These are phyloP conservation scores for Picea glauca DNA, from an alignment of 75 land plant species.

Conservation along the genomic window DNA sequence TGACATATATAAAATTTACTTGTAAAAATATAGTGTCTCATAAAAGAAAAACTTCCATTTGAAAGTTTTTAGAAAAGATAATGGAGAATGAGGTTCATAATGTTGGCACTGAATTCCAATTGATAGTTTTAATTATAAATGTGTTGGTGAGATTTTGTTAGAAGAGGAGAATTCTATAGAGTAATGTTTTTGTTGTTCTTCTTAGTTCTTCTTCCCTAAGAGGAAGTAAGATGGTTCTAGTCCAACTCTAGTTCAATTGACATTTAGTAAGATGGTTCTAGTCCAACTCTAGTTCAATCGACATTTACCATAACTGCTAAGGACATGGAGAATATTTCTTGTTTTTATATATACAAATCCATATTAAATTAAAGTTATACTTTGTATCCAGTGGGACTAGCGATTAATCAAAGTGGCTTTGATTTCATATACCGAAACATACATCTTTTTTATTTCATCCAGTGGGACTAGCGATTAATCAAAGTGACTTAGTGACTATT, in stretches of 20 bases:
- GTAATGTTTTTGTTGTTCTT: neutral
- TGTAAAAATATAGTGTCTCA: slow-evolving; percentile 32
- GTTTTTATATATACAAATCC: slow-evolving; percentile 20
- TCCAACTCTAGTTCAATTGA: neutral
- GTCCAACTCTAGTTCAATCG: neutral
- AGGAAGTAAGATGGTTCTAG: slow-evolving; percentile 9
- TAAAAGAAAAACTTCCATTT: slow-evolving; percentile 18
- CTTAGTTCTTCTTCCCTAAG: neutral
- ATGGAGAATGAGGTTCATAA: slow-evolving; percentile 45
- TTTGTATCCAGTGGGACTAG: too few relatives aligned
- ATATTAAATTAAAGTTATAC: slow-evolving; percentile 74
- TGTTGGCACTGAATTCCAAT: slow-evolving; percentile 39
- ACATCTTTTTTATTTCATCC: too few relatives aligned
- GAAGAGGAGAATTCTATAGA: neutral
- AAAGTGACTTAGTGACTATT: too few relatives aligned
- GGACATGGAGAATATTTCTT: slow-evolving; percentile 58
- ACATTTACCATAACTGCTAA: slow-evolving; percentile 47
- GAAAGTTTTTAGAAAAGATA: slow-evolving; percentile 38
- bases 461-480: too few relatives aligned
- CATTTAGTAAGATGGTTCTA: slow-evolving; percentile 16
- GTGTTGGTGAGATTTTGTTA: slow-evolving; percentile 23
- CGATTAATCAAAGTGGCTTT: too few relatives aligned
- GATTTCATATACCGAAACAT: too few relatives aligned
- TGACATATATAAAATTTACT: neutral
- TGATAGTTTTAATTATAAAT: slow-evolving; percentile 39